Percentiles rank a stretch among this genome's conserved stretches.
Evolutionary conservation across 2,329 filamentous ascomycete genomes (phyloP).

Genomic region (Pestalotiopsis sp.): DNA sequence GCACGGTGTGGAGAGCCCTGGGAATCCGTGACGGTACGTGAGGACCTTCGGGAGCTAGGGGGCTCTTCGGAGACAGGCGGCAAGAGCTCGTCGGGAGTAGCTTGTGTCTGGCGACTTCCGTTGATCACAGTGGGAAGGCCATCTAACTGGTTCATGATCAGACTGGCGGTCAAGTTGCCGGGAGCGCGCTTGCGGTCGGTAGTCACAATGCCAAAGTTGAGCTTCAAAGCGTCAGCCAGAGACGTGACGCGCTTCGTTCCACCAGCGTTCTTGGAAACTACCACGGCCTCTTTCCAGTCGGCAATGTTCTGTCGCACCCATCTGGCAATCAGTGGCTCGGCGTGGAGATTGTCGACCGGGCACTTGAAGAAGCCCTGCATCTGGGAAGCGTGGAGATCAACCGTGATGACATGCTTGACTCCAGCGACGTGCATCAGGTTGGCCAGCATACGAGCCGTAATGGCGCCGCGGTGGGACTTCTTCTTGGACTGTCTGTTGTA

Average conservation of each 20-base stretch:
- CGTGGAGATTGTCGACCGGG: slow-evolving; percentile 95
- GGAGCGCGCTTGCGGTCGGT: slow-evolving; percentile 71
- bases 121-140: slow-evolving; percentile 36
- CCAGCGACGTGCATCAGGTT: slow-evolving; percentile 92
- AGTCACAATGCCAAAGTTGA: slow-evolving; percentile 96
- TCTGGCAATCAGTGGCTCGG: slow-evolving; percentile 89
- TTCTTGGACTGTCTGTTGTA: slow-evolving; percentile 99
- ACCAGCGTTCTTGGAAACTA: slow-evolving; percentile 97
- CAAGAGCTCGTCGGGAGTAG: slow-evolving; percentile 23
- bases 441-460: slow-evolving; percentile 95
- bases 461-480: slow-evolving; percentile 94
- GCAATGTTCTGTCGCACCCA: slow-evolving; percentile 92
- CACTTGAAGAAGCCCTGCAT: slow-evolving; percentile 99
- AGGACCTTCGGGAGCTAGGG: slow-evolving; percentile 22
- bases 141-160: slow-evolving; percentile 71
- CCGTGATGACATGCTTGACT: slow-evolving; percentile 95
- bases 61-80: slow-evolving; percentile 24
- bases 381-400: slow-evolving; percentile 95
- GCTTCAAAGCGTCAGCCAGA: slow-evolving; percentile 89
- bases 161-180: slow-evolving; percentile 72
- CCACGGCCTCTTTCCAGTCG: slow-evolving; percentile 87
- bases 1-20: slow-evolving; percentile 43
- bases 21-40: slow-evolving; percentile 37
- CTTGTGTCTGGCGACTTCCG: slow-evolving; percentile 23
- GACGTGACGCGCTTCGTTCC: slow-evolving; percentile 97